Base-by-base conservation (phyloP, 768 basidiomycete species). In the Crepidotus variabilis region DNA sequence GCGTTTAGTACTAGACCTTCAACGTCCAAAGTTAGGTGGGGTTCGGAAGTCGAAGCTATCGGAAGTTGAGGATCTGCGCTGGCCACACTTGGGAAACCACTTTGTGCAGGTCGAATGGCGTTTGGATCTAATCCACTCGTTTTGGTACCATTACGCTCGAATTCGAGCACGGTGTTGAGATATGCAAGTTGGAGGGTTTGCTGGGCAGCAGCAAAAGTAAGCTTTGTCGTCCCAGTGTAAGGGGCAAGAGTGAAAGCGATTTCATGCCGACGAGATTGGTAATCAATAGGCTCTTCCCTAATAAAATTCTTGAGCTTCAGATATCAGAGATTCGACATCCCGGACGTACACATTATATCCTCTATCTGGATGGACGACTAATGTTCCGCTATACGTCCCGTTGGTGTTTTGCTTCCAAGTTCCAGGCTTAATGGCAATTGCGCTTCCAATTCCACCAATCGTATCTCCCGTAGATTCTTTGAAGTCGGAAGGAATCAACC, bases 371-470 rank as follows among this genome's bases (percentile, higher is more conserved):
- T 83, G 82, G 0, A 76, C 77, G n/a, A 81, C 61, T 24, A 85
- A 63, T 1, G 78, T 81, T 9, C 84, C 84, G 2, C 70, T 67
- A 63, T 74, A 84, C 1, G 66, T 68, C 1, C 78, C 80, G 56
- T 78, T 28, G 28, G 28, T 60, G 1, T 57, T 48, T 3, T 57
- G 28, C 18, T 50, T 58, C 63, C 79, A 85, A 1, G 81, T 75
- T 2, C 78, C 77, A 5, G 58, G 71, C 67, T 85, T 79, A 55
- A 87, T 59, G 1, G 83, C 77, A 20, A 86, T 83, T 1, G 82
- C 83, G 52, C 83, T 84, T 16, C 85, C 85, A 18, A 86, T 76
- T 9, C 84, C 84, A 20, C 86, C 86, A 6, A 86, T 59, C 0
- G 84, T 85, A 57, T 85, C 81, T 0, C 80, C 80, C 0, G 79